phyloP scores from a whole-genome alignment of 768 basidiomycete genomes.

The Suillus brevipes region DNA sequence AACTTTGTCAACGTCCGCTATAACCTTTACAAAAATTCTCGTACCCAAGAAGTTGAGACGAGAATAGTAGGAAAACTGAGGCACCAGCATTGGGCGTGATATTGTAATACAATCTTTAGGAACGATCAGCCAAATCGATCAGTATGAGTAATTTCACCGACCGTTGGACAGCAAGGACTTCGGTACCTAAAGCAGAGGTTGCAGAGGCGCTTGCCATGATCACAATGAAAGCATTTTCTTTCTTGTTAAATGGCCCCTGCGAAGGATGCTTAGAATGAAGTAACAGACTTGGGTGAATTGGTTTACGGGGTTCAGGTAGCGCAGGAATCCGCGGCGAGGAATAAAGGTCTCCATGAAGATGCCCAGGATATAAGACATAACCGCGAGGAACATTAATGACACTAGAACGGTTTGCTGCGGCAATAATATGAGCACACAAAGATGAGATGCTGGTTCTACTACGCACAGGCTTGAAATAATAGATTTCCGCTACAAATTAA shows the following conservation, averaged over 20 bases:
- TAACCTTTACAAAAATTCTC: neutral
- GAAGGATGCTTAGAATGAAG: slow-evolving; percentile 4
- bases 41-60: slow-evolving; percentile 39
- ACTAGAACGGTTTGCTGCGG: slow-evolving; percentile 48
- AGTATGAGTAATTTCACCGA: neutral
- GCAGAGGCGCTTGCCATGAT: slow-evolving; percentile 52
- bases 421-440: slow-evolving; percentile 1
- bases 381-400: slow-evolving; percentile 50
- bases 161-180: slow-evolving; percentile 48
- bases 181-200: slow-evolving; percentile 48
- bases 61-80: slow-evolving; percentile 42
- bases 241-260: slow-evolving; percentile 52
- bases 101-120: slow-evolving; percentile 40
- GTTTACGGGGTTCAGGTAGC: slow-evolving; percentile 48
- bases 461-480: slow-evolving; percentile 53
- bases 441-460: neutral
- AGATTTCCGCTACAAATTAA: slow-evolving; percentile 44
- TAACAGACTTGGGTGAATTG: neutral
- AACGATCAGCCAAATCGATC: neutral
- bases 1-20: neutral
- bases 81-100: slow-evolving; percentile 45
- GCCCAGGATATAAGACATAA: slow-evolving; percentile 47
- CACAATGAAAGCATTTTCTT: slow-evolving; percentile 52
- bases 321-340: slow-evolving; percentile 41
- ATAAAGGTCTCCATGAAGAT: slow-evolving; percentile 41